Conservation (phyloP, 208 protist species). For the Leishmania mexicana region DNA sequence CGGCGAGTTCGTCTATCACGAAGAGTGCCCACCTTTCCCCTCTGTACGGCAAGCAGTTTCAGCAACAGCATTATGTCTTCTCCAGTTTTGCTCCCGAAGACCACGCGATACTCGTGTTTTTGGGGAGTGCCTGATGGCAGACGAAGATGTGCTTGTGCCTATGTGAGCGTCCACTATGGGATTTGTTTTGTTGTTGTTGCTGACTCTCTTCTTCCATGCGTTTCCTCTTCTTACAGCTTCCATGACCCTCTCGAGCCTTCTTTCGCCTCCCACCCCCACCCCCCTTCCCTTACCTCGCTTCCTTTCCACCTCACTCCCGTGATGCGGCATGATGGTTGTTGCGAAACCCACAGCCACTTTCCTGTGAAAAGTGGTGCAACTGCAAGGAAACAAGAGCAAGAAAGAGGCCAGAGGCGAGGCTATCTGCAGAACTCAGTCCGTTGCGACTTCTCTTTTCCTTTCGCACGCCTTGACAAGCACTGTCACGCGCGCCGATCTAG, state of each 20-base stretch:
- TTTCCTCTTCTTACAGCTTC: not conserved
- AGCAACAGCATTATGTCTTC: slow-evolving; percentile 34
- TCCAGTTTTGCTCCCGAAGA: slow-evolving; percentile 35
- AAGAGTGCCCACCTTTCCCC: slow-evolving; percentile 21
- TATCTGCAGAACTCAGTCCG: not conserved
- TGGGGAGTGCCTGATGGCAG: slow-evolving; percentile 32
- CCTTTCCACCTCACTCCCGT: not conserved
- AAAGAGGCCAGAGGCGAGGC: not conserved
- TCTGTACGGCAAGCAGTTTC: slow-evolving; percentile 28
- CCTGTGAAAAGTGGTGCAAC: not conserved
- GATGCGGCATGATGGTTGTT: not conserved
- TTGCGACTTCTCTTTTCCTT: not conserved
- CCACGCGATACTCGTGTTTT: slow-evolving; percentile 35
- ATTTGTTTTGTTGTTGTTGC: not conserved
- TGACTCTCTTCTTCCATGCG: not conserved
- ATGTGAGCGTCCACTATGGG: not conserved
- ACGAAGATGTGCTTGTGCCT: not conserved
- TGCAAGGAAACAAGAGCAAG: not conserved
- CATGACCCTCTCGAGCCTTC: not conserved
- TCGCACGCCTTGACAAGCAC: not conserved
- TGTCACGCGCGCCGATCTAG: not conserved
- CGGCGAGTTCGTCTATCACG: slow-evolving; percentile 6
- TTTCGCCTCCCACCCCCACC: not conserved
- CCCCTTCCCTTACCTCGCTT: not conserved
- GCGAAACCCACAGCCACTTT: not conserved